Conservation (phyloP, 306 rosid species). For the Fragaria iinumae region DNA sequence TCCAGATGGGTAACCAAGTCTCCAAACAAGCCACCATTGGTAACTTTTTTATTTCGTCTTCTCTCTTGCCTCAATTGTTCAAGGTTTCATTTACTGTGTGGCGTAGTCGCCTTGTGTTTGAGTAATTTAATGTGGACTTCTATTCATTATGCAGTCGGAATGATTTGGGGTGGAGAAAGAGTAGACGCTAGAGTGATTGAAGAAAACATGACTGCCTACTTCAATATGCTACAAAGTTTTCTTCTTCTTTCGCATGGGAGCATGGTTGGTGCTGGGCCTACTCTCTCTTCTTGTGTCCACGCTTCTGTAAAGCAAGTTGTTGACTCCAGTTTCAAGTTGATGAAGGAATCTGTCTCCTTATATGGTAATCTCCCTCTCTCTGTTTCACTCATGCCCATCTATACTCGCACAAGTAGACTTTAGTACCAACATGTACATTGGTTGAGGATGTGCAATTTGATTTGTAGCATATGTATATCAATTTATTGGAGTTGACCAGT, state of each 20-base stretch:
- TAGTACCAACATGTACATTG: background rate
- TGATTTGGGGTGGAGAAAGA: slow-evolving; percentile 83
- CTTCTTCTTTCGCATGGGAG: slow-evolving; percentile 80
- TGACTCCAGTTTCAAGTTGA: slow-evolving; percentile 71
- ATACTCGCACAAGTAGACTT: background rate
- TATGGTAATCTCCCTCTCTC: slow-evolving; percentile 48
- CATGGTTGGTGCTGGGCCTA: slow-evolving; percentile 71
- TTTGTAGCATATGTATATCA: background rate
- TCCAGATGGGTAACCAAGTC: slow-evolving; percentile 66
- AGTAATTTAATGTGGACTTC: slow-evolving; percentile 15
- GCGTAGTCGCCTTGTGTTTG: background rate
- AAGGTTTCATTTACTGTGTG: background rate
- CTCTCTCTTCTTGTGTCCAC: slow-evolving; percentile 57
- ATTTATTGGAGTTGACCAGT: background rate
- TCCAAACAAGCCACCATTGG: slow-evolving; percentile 86
- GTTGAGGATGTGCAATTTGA: background rate
- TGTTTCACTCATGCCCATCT: background rate
- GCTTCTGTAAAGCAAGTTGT: slow-evolving; percentile 68
- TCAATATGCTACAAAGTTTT: slow-evolving; percentile 77
- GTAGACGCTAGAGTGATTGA: slow-evolving; percentile 57
- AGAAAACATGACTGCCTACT: slow-evolving; percentile 69
- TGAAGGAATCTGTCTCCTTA: slow-evolving; percentile 59
- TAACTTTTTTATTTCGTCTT: slow-evolving; percentile 11
- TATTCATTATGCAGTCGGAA: slow-evolving; percentile 60
- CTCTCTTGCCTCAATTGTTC: background rate